Evolutionary conservation across 2,329 filamentous ascomycete species (phyloP), one percentile per base, ranked within the genome.

Genomic region (Acarospora socialis): DNA sequence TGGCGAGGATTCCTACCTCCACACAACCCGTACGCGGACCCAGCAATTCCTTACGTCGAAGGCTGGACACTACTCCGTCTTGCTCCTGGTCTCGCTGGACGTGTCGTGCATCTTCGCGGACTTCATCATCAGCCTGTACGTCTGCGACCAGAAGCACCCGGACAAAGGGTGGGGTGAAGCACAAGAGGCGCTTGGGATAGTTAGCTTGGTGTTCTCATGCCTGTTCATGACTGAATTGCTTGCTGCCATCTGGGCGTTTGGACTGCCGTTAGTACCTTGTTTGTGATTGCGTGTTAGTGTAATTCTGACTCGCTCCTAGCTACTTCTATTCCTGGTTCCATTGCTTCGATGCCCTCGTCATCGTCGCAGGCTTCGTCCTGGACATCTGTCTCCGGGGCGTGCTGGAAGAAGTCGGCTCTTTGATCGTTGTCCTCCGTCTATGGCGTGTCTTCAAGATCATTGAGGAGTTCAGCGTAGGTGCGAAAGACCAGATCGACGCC

Each of bases 181-280:
- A 2, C 46, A 58, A 15, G 47, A 59, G 7, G 57, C 48, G 0
- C 53, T 80, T 23, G 63, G 63, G 8, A 54, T 61, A 3, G 52
- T 67, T 20, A 67, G 70, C 4, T 51, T 79, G 26, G 56, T 68
- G 2, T 72, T 80, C 46, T 76, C 70, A 34, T 69, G 63, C 42
- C 45, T 79, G 17, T 81, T 81, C 48, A 61, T 81, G 57, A 43
- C 64, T 1, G 77, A 81, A 52, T 51, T 81, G 49, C 33, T 65
- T 7, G 53, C 66, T 3, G 68, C 63, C 18, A 50, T 78, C 2
- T 70, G 71, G 57, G 70, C 70, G 3, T 78, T 75, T 56, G 74
- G 75, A 2, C 52, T 59, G 19, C 43, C 54, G 72, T 78, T 54
- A 47, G 64, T 56, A 22, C 4, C 25, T 26, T 16, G 9, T 21